Base-by-base conservation (phyloP, 1,284 basidiomycete genomes). In the Psilocybe mexicana region DNA sequence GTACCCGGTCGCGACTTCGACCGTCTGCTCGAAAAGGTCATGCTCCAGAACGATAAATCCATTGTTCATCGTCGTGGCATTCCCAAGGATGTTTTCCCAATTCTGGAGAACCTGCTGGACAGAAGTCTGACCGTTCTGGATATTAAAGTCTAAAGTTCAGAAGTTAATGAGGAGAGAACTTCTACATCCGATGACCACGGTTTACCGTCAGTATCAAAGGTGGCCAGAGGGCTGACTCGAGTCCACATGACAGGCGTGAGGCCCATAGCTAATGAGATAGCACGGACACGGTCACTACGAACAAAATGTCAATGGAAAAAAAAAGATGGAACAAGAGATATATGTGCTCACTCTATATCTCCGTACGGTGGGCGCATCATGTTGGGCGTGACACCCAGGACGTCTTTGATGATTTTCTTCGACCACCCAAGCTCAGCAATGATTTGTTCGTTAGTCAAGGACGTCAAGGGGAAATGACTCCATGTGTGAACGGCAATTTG, bases 341-440 rank as follows among this genome's bases (percentile, higher is more conserved):
- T 73, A 8, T 10, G 28, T n/a, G n/a, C 77, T 10, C 62, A 85
- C 83, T 89, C 86, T 55, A 88, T 85, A 65, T 89, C 87, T 61
- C 87, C 86, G 62, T 74, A 88, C 12, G 86, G 86, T 26, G 87
- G 86, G 40, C 87, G 75, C 82, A 86, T 85, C 72, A 77, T 82
- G 57, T 79, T 80, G 11, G 87, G 87, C 1, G 85, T 87, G 10
- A 90, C 85, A 58, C 91, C 91, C 43, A 87, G 73, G 33, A 87
- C 80, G 69, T 93, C 90, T 68, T 87, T 85, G 74, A 95, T 94
- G 60, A 89, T 79, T 76, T 95, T 87, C 76, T 84, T 90, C 33
- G 88, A 84, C 92, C 93, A 95, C 6, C 88, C 92, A 48, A 96
- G 80, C 74, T 95, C 93, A 52, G 92, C 93, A 52, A 96, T 92